phyloP scores from a whole-genome alignment of 2,329 filamentous ascomycete species.

The Cytospora leucostoma region DNA sequence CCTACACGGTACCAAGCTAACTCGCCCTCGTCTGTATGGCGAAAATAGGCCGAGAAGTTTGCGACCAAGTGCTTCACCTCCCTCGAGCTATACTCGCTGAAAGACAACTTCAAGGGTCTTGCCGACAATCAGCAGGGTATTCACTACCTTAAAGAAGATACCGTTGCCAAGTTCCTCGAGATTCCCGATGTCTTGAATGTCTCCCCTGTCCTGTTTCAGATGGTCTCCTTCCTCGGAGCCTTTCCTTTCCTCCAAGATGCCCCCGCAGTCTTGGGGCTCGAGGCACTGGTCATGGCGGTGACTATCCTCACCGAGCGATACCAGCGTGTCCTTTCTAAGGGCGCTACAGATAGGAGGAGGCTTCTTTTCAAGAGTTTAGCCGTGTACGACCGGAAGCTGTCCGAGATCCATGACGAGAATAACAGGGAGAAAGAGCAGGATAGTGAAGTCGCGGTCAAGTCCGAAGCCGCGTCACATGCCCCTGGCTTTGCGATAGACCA shows the following conservation, averaged over 20 bases:
- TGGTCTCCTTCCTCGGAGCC: constrained; percentile 69
- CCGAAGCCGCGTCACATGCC: constrained; percentile 28
- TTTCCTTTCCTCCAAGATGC: constrained; percentile 74
- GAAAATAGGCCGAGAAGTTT: constrained; percentile 59
- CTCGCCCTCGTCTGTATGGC: constrained; percentile 16
- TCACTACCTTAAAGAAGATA: constrained; percentile 69
- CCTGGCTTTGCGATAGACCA: constrained; percentile 51
- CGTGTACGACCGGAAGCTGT: constrained; percentile 65
- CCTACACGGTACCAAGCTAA: background rate
- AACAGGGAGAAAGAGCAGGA: constrained; percentile 27
- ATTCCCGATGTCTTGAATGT: constrained; percentile 69
- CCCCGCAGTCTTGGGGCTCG: constrained; percentile 68
- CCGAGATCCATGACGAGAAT: constrained; percentile 36
- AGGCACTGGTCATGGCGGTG: constrained; percentile 71
- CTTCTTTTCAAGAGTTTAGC: constrained; percentile 72
- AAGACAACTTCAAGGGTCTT: constrained; percentile 70
- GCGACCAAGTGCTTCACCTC: constrained; percentile 70
- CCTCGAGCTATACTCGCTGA: constrained; percentile 72
- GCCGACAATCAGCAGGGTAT: constrained; percentile 64
- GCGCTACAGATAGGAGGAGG: constrained; percentile 59
- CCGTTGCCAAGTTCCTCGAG: constrained; percentile 70
- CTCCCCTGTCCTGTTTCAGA: constrained; percentile 70
- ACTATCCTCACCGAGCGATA: constrained; percentile 73
- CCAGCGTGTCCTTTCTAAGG: constrained; percentile 60
- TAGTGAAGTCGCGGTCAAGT: constrained; percentile 23